These are phyloP conservation scores for Dactylonectria estremocensis DNA, from an alignment of 2,329 filamentous ascomycete species.

Conservation along the genomic window DNA sequence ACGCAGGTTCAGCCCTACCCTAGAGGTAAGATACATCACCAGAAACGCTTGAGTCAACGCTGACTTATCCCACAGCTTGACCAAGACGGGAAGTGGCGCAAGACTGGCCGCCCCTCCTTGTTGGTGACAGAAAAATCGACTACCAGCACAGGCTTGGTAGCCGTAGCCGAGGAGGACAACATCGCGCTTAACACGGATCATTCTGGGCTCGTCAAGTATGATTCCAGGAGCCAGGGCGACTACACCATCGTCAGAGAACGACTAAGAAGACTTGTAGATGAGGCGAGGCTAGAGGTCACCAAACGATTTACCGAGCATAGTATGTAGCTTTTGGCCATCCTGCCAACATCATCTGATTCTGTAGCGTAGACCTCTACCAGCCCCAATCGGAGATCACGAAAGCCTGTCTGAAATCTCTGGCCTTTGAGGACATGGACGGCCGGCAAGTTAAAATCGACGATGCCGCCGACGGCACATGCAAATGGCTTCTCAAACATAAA, in stretches of 20 bases:
- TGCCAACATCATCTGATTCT: too few relatives aligned
- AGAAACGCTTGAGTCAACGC: not conserved
- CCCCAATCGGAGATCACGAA: not conserved
- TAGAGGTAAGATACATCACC: constrained; percentile 31
- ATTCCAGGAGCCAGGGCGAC: not conserved
- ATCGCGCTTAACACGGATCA: constrained; percentile 42
- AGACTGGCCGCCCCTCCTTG: constrained; percentile 35
- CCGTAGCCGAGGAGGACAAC: constrained; percentile 36
- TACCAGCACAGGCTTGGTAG: constrained; percentile 39
- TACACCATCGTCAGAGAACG: not conserved
- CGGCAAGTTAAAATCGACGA: constrained; percentile 10
- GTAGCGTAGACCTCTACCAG: too few relatives aligned
- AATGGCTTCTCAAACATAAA: constrained; percentile 17
- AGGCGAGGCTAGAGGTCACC: not conserved
- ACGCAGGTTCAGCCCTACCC: constrained; percentile 32
- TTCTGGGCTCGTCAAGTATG: constrained; percentile 46
- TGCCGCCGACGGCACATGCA: too few relatives aligned
- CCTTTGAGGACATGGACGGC: constrained; percentile 19
- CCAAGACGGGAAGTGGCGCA: constrained; percentile 15
- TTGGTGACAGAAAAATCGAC: constrained; percentile 47
- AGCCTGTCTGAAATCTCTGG: constrained; percentile 16
- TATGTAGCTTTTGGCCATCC: not conserved
- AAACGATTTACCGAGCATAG: constrained; percentile 7
- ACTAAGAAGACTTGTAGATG: not conserved
- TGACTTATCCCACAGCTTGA: constrained; percentile 9